A percentile compares a stretch with the other conserved stretches of the same genome.
These are phyloP conservation scores for Paramecium bursaria DNA, from an alignment of 73 alveolate species.

Conservation along the genomic window DNA sequence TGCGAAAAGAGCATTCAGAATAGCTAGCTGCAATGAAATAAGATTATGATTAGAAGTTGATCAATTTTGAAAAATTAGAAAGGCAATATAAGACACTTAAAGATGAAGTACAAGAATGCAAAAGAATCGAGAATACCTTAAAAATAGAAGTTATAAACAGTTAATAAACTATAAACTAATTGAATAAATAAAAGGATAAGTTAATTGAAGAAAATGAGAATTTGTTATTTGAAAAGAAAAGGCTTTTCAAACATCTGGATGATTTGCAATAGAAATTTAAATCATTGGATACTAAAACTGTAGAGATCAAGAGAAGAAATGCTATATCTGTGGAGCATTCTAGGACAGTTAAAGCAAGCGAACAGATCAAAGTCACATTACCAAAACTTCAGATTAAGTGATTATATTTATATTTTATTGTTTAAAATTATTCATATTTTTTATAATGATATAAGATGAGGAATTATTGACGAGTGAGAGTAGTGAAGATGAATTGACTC, in stretches of 20 bases:
- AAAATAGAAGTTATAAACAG: constrained; percentile 11
- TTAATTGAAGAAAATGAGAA: constrained; percentile 1
- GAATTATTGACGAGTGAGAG: no score
- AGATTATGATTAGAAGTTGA: neutral
- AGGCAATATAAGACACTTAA: neutral
- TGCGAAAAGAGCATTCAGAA: neutral
- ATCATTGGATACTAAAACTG: neutral
- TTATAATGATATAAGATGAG: neutral
- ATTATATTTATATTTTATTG: no score
- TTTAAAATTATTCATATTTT: neutral
- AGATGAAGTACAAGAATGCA: neutral
- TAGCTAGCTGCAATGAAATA: no score
- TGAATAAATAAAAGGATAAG: constrained; percentile 6
- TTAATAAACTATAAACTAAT: constrained; percentile 14
- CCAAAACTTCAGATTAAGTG: neutral
- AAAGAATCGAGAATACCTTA: constrained; percentile 20
- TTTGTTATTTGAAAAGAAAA: constrained; percentile 14
- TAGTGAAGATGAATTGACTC: neutral
- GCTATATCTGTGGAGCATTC: constrained; percentile 48
- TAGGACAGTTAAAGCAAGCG: constrained; percentile 8
- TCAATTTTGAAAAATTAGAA: constrained; percentile 16
- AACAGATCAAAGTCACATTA: neutral
- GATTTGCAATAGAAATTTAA: constrained; percentile 15
- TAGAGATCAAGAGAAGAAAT: neutral
- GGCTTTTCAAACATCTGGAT: neutral